These are phyloP conservation scores for Polychaeton citri DNA, from an alignment of 2,329 filamentous ascomycete genomes.

Conservation along the genomic window DNA sequence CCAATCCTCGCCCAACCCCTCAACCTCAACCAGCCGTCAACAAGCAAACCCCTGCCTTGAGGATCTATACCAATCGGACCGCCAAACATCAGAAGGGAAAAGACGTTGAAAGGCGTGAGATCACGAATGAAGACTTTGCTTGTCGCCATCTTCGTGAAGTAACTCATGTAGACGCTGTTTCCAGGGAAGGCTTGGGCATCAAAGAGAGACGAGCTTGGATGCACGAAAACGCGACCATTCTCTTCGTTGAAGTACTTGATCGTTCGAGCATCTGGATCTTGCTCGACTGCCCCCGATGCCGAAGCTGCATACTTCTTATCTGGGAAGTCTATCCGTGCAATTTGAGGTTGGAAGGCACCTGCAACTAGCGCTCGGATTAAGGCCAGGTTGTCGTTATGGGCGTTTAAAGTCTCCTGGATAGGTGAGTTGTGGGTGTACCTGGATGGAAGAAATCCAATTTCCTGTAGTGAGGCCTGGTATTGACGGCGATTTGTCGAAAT, in stretches of 20 bases:
- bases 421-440: slow-evolving; percentile 11
- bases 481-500: slow-evolving; percentile 78
- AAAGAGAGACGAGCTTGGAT: slow-evolving; percentile 79
- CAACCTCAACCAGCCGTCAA: slow-evolving; percentile 80
- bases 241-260: slow-evolving; percentile 87
- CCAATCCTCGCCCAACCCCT: slow-evolving; percentile 92
- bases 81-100: slow-evolving; percentile 75
- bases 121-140: slow-evolving; percentile 87
- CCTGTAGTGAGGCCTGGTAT: slow-evolving; percentile 72
- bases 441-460: slow-evolving; percentile 59
- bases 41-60: slow-evolving; percentile 68
- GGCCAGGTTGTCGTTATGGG: slow-evolving; percentile 32
- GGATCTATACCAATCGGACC: slow-evolving; percentile 79
- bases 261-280: slow-evolving; percentile 80
- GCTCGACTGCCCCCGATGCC: slow-evolving; percentile 75
- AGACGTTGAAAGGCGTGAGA: slow-evolving; percentile 84
- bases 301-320: slow-evolving; percentile 90
- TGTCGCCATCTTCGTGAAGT: slow-evolving; percentile 85
- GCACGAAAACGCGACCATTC: slow-evolving; percentile 79
- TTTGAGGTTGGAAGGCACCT: slow-evolving; percentile 54
- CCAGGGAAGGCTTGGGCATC: slow-evolving; percentile 65
- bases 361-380: slow-evolving; percentile 37
- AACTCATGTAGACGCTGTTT: slow-evolving; percentile 66
- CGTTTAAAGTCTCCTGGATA: slow-evolving; percentile 26
- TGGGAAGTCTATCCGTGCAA: slow-evolving; percentile 83